These are phyloP conservation scores for Globisporangium perplexum DNA, from an alignment of 352 stramenopile species.

Conservation along the genomic window DNA sequence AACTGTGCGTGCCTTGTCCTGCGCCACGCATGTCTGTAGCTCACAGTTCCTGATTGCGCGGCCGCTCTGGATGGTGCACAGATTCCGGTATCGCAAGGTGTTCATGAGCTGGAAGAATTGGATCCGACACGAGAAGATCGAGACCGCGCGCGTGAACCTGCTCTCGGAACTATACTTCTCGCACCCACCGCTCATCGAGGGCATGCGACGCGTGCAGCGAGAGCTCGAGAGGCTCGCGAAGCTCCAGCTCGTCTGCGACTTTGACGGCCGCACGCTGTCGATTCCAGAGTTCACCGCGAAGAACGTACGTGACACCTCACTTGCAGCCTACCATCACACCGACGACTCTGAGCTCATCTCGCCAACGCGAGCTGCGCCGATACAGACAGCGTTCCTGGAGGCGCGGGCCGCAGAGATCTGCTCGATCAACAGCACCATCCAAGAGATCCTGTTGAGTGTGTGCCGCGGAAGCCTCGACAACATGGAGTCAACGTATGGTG, in stretches of 20 bases:
- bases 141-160: constrained; percentile 32
- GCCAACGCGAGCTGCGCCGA: not conserved
- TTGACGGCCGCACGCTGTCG: constrained; percentile 26
- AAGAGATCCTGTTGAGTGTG: constrained; percentile 28
- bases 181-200: constrained; percentile 24
- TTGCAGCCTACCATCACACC: not conserved
- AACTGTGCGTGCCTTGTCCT: constrained; percentile 22
- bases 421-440: constrained; percentile 24
- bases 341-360: not conserved
- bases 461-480: constrained; percentile 34
- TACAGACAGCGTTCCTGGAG: constrained; percentile 13
- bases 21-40: not conserved
- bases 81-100: constrained; percentile 64
- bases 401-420: constrained; percentile 17
- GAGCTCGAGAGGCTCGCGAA: constrained; percentile 26
- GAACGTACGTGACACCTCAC: constrained; percentile 24
- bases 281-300: constrained; percentile 24
- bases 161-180: constrained; percentile 48
- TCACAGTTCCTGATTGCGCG: not conserved
- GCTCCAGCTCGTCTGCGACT: constrained; percentile 39
- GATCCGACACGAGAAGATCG: constrained; percentile 33
- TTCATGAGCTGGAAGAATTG: constrained; percentile 56
- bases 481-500: constrained; percentile 25
- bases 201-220: constrained; percentile 24
- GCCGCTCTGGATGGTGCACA: constrained; percentile 5